Percentiles rank a stretch among this genome's conserved stretches.
Conservation (phyloP, 768 basidiomycete species). For the Rossbeevera mucosa region DNA sequence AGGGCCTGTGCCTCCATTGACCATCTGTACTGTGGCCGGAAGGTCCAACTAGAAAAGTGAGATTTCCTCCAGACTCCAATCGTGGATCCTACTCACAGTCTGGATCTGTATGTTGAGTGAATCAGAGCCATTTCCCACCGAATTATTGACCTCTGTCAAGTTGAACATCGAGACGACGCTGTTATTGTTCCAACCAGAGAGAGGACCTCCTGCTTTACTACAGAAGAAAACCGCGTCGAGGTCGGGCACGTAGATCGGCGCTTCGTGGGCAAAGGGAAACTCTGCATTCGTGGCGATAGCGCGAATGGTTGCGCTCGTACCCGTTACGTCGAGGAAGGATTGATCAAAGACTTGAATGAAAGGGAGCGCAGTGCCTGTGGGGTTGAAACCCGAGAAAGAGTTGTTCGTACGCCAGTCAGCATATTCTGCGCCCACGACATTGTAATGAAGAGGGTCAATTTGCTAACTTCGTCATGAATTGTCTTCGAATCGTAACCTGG, state of each 20-base stretch:
- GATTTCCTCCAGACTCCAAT: background rate
- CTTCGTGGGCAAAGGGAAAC: background rate
- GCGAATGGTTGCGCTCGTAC: background rate
- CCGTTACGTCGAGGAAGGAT: background rate
- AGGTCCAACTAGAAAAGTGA: background rate
- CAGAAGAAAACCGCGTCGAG: background rate
- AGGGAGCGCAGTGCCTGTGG: background rate
- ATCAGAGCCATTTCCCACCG: background rate
- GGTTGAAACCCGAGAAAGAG: background rate
- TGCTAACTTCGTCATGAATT: background rate
- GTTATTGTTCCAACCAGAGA: background rate
- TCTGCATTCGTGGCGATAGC: background rate
- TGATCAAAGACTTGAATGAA: background rate
- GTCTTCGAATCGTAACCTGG: background rate
- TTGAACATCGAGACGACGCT: background rate
- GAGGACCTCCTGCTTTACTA: background rate
- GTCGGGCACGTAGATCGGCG: background rate
- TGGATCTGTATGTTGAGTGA: background rate
- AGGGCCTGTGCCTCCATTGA: background rate
- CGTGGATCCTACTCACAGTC: background rate
- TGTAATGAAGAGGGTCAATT: background rate
- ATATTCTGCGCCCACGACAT: background rate
- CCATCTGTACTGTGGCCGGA: background rate
- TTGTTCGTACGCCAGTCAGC: background rate
- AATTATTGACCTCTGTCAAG: background rate